Base-by-base conservation (phyloP, 345 rosid genomes). In the Euphorbia lathyris region DNA sequence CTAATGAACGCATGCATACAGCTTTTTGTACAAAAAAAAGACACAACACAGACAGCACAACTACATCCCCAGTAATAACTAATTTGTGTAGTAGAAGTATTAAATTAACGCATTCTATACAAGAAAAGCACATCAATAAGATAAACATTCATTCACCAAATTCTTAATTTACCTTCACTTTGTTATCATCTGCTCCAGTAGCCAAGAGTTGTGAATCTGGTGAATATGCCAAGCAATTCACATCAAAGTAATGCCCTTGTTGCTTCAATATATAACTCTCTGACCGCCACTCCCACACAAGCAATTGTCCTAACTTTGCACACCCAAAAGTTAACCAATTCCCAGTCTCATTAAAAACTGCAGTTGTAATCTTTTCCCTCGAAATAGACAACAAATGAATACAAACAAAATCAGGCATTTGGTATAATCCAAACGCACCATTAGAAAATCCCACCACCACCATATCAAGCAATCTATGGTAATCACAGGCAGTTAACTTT, bases 221-320 rank as follows among this genome's bases (percentile, higher is more conserved):
- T 0, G 98, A 94, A 80, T 90, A 94, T 40, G 93, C 88, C 52
- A 94, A 78, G 80, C 93, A 90, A 78, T 90, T 88, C 56, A 91
- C 92, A 75, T 91, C 99, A 76, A 92, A 92, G 76, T 86, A 95
- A 75, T 95, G 99, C n/a, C 99, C 99, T 77, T 95, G 97, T 71
- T 95, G 99, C 88, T 92, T 95, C 82, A 92, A 68, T 82, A 95
- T 82, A 79, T 92, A 92, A 83, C 92, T 95, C 74, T 95, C 99
- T 0, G 97, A 87, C 65, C 87, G 82, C 97, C 99, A 95, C 65
- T 95, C 99, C 99, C 99, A 95, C 38, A 95, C 97, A 51, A 92
- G 92, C 77, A 92, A 78, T 76, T 95, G 99, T 72, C 99, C 97
- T 9, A 92, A 84, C 79, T 87, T 90, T 13, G 99, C 94, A 72